Base-by-base conservation (phyloP, 805 yeast genomes). In the Candida rishiriensis region DNA sequence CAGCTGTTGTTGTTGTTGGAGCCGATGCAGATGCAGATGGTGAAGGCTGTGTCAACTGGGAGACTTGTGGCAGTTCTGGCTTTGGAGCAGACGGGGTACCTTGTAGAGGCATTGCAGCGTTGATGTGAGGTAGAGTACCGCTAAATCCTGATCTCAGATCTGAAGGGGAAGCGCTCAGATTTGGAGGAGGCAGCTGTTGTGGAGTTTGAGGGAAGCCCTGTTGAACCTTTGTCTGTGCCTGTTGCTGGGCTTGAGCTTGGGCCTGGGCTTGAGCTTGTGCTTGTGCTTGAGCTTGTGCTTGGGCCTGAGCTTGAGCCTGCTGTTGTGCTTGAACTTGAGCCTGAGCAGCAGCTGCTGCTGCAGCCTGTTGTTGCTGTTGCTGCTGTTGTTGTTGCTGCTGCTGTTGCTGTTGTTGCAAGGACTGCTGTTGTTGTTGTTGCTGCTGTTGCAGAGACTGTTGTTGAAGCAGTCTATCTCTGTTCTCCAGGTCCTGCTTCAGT, bases 401-500 rank as follows among this genome's bases (percentile, higher is more conserved):
- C 17, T 54, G 61, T 29, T 55, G 66, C 32, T 56, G 67, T 39
- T 59, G 68, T 29, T 53, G 64, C 44, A 60, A 68, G 21, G 63
- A 63, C 43, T 61, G 70, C 38, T 63, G 71, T 41, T 63, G 71
- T 48, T 71, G 75, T 43, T 66, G 76, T 44, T 69, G 78, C 48
- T 59, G 68, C 44, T 55, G 69, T 45, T 60, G 71, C 48, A 58
- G 61, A 36, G 67, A 65, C 53, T 63, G 76, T 55, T 58, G 66
- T 62, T 65, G 61, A 70, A 65, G 48, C 56, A 74, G 72, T 63
- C 91, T 76, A 61, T 87, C 95, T 56, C 90, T 74, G 59, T 75
- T 79, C 56, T 88, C 96, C 53, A 91, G 73, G 63, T 89, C 96
- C 51, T 82, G 80, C 65, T 91, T 89, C 65, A 91, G 75, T 54